Base-by-base conservation (phyloP, 1,284 basidiomycete genomes). In the Moesziomyces sp. region DNA sequence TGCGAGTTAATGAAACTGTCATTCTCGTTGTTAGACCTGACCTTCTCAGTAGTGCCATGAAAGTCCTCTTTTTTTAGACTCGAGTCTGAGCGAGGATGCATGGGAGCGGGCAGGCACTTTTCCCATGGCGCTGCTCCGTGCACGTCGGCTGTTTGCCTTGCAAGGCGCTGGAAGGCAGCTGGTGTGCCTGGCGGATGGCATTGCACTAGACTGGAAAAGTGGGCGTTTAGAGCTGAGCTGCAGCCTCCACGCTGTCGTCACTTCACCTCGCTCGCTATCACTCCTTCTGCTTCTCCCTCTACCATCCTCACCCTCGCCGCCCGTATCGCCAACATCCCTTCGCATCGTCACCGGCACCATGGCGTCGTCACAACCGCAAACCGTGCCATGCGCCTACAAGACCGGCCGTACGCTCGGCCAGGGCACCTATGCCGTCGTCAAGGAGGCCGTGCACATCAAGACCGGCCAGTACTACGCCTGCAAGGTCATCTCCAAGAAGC, bases 381-480 rank as follows among this genome's bases (percentile, higher is more conserved):
- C 79, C 2, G 80, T 83, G 11, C 82, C 82, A 5, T 83, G 81
- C 60, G 79, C 80, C 19, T 83, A 83, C 73, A 84, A 82, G 66
- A 82, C 79, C 0, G 83, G 83, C n/a, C 71, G 81, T 5, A 84
- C 84, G n/a, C 75, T 86, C 26, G 84, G 95, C 35, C 94, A 92
- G 85, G 95, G 92, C 51, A 97, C 92, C 10, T 94, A 93, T 83
- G 92, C 92, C 64, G 92, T 93, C 80, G 92, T 93, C 67, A 93
- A 93, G 85, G 96, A 97, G 87, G 96, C 94, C 47, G 93, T 97
- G 16, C 95, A 97, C 83, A 92, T 97, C 87, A 91, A 91, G 86
- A 96, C 94, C 0, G 90, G 93, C 52, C 65, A 83, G 52, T 82
- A 81, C 58, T 83, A 80, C 49, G 82, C 82, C 5, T 83, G 82